A percentile compares a stretch with the other conserved stretches of the same genome.
Conservation (phyloP, 106 monocot species). For the Dendrobium chrysotoxum region DNA sequence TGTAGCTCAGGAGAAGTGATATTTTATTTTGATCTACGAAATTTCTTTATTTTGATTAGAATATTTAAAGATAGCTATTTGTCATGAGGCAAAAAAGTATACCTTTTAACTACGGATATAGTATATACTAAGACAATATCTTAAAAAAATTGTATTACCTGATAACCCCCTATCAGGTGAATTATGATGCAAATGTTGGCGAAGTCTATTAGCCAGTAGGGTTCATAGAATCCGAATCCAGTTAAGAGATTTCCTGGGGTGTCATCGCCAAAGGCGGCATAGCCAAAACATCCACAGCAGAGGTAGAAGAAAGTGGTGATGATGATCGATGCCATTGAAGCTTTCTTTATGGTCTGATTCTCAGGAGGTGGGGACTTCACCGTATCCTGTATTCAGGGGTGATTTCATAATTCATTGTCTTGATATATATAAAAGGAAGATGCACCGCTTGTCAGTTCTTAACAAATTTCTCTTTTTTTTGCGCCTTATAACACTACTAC, state of each 20-base stretch:
- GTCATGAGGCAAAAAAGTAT: too few relatives aligned
- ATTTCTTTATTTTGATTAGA: too few relatives aligned
- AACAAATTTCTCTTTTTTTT: neutral
- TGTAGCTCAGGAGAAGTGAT: neutral
- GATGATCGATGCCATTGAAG: constrained; percentile 46
- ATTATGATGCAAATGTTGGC: constrained; percentile 82
- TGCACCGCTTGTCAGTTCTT: neutral
- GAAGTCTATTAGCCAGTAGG: constrained; percentile 82
- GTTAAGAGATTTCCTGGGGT: constrained; percentile 89
- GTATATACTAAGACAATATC: too few relatives aligned
- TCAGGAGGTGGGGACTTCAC: constrained; percentile 80
- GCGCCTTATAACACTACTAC: neutral
- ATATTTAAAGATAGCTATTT: too few relatives aligned
- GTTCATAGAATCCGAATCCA: constrained; percentile 89
- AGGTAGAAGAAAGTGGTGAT: constrained; percentile 92
- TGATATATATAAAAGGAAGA: neutral
- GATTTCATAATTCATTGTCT: neutral
- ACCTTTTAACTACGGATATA: too few relatives aligned
- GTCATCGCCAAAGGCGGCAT: constrained; percentile 79
- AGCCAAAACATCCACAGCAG: constrained; percentile 86
- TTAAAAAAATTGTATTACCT: constrained; percentile 33
- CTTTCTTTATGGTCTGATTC: constrained; percentile 81
- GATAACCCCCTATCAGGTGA: constrained; percentile 84
- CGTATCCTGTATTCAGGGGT: constrained; percentile 48
- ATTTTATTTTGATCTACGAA: too few relatives aligned